A percentile compares a stretch with the other conserved stretches of the same genome.
Conservation (phyloP, 306 rosid species). For the Vigna hirtella region DNA sequence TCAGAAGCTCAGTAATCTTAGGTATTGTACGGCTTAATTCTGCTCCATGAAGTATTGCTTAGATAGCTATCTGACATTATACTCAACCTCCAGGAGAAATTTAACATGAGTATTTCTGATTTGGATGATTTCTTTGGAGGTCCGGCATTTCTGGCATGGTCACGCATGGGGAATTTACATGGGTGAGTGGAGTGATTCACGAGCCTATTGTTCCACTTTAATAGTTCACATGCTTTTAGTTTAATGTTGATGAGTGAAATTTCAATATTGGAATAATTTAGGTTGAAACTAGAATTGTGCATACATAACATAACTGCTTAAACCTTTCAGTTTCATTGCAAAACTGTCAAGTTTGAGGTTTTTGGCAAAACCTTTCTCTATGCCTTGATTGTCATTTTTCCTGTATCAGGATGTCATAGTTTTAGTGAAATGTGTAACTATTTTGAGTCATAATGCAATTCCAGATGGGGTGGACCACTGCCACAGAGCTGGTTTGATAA, state of each 20-base stretch:
- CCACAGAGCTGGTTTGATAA: slow-evolving; percentile 92
- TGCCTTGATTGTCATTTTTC: slow-evolving; percentile 13
- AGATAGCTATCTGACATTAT: slow-evolving; percentile 26
- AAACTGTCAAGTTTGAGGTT: slow-evolving; percentile 25
- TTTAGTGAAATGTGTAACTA: slow-evolving; percentile 20
- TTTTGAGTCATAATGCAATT: slow-evolving; percentile 29
- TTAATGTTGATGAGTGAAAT: slow-evolving; percentile 23
- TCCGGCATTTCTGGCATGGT: slow-evolving; percentile 97
- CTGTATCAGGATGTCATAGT: neutral
- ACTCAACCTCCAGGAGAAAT: slow-evolving; percentile 64
- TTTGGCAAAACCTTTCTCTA: slow-evolving; percentile 14
- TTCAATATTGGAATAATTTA: slow-evolving; percentile 16
- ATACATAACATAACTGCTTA: slow-evolving; percentile 9
- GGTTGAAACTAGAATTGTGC: slow-evolving; percentile 31
- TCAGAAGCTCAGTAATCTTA: slow-evolving; percentile 20
- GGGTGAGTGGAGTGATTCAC: slow-evolving; percentile 64
- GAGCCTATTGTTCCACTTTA: slow-evolving; percentile 32
- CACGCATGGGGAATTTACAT: slow-evolving; percentile 94
- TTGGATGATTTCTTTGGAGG: slow-evolving; percentile 94
- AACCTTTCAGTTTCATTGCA: slow-evolving; percentile 32
- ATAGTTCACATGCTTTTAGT: slow-evolving; percentile 12
- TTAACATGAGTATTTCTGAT: slow-evolving; percentile 68
- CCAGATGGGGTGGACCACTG: slow-evolving; percentile 96
- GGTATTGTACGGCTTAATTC: slow-evolving; percentile 13
- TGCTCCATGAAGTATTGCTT: slow-evolving; percentile 27